phyloP scores from a whole-genome alignment of 768 basidiomycete genomes.

The Termitomyces sp. region DNA sequence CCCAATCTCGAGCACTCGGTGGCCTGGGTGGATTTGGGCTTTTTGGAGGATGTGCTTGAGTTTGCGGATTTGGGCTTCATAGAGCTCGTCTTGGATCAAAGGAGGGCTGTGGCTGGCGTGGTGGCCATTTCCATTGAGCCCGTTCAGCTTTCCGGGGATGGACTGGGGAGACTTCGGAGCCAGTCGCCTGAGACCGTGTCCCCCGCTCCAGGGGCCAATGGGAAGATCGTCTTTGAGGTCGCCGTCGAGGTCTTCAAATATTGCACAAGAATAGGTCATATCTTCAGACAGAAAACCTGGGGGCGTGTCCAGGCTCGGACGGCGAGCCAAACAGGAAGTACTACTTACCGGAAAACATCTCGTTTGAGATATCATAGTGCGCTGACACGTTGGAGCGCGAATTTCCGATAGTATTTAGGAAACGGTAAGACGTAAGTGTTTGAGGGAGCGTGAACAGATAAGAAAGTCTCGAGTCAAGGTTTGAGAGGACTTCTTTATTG shows the following conservation, averaged over 20 bases:
- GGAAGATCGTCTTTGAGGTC: not conserved
- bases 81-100: not conserved
- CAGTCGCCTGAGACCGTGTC: not conserved
- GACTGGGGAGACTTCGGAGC: not conserved
- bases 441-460: not conserved
- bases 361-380: constrained; percentile 79
- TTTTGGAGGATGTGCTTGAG: constrained; percentile 49
- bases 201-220: not conserved
- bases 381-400: constrained; percentile 69
- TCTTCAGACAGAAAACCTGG: constrained; percentile 1
- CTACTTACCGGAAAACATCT: constrained; percentile 65
- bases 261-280: constrained; percentile 6
- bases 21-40: constrained; percentile 56
- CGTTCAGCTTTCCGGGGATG: not conserved
- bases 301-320: not conserved
- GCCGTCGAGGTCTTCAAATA: not conserved
- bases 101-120: not conserved
- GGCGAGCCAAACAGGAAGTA: constrained; percentile 37
- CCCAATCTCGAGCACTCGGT: constrained; percentile 71
- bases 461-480: not conserved
- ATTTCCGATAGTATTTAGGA: constrained; percentile 65
- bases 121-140: not conserved
- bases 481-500: not conserved
- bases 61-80: constrained; percentile 1
- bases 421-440: constrained; percentile 39